Evolutionary conservation across 176 grass and related monocot genomes (phyloP).

Genomic region (Juncus inflexus): DNA sequence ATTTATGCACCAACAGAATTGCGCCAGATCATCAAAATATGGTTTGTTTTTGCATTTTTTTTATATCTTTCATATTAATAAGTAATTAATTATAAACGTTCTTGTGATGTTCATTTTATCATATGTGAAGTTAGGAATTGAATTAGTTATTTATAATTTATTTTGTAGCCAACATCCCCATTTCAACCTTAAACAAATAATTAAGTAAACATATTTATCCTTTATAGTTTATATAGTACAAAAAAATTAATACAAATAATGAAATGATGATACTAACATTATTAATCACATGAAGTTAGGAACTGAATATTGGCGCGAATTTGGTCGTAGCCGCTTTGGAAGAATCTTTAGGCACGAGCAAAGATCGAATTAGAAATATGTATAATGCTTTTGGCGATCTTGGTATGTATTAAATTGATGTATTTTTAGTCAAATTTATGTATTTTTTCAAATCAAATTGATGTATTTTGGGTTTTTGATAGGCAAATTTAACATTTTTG

Average conservation of each 20-base stretch:
- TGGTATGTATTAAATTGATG: constrained; percentile 44
- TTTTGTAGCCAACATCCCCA: too few species aligned
- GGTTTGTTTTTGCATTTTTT: constrained; percentile 40
- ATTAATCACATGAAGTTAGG: constrained; percentile 66
- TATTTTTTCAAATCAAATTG: too few species aligned
- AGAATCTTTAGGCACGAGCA: constrained; percentile 71
- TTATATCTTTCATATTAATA: background rate
- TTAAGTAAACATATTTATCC: too few species aligned
- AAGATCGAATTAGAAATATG: constrained; percentile 89
- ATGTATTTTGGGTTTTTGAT: too few species aligned
- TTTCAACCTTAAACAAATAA: too few species aligned
- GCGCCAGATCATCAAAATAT: constrained; percentile 88
- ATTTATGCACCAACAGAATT: constrained; percentile 92
- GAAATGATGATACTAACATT: constrained; percentile 20
- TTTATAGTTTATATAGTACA: too few species aligned
- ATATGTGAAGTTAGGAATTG: too few species aligned
- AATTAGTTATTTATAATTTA: too few species aligned
- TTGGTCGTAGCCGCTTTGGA: constrained; percentile 69
- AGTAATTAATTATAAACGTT: too few species aligned
- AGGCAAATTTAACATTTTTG: too few species aligned
- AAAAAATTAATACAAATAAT: too few species aligned
- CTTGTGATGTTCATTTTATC: too few species aligned
- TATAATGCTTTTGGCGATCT: constrained; percentile 83
- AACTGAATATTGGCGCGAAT: constrained; percentile 93
- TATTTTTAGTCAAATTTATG: background rate